These are phyloP conservation scores for Lippia alba DNA, from an alignment of 305 asterid species.

Conservation along the genomic window DNA sequence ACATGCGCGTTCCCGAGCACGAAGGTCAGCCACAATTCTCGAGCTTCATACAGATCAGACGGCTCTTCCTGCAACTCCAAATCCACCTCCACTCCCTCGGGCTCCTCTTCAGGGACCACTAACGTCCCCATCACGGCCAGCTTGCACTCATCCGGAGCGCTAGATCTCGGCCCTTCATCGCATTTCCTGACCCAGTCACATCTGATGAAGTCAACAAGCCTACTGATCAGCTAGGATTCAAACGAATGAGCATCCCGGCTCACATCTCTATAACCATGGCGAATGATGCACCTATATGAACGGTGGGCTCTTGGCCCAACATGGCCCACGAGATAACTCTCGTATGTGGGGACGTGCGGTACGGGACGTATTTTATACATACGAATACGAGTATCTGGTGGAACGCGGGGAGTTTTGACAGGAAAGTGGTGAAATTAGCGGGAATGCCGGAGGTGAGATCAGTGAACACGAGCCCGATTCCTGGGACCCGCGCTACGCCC, in stretches of 20 bases:
- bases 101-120: slow-evolving; percentile 57
- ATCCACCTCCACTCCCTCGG: slow-evolving; percentile 46
- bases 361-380: slow-evolving; percentile 86
- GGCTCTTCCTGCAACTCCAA: slow-evolving; percentile 63
- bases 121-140: slow-evolving; percentile 78
- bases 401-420: slow-evolving; percentile 95
- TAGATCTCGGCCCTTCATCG: slow-evolving; percentile 50
- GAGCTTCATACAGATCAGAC: slow-evolving; percentile 73
- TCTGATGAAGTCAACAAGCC: slow-evolving; percentile 75
- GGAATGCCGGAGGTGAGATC: slow-evolving; percentile 96
- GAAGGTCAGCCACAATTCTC: slow-evolving; percentile 81
- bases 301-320: slow-evolving; percentile 88
- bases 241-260: slow-evolving; percentile 95
- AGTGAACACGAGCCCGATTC: slow-evolving; percentile 87
- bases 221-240: slow-evolving; percentile 65
- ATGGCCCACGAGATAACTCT: slow-evolving; percentile 87
- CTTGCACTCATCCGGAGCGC: slow-evolving; percentile 61
- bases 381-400: slow-evolving; percentile 86
- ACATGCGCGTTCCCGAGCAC: slow-evolving; percentile 93
- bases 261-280: slow-evolving; percentile 92
- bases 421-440: slow-evolving; percentile 88
- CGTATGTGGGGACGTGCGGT: slow-evolving; percentile 80
- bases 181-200: slow-evolving; percentile 67
- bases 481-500: slow-evolving; percentile 94
- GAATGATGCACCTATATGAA: slow-evolving; percentile 85